Conservation (phyloP, 176 grass and related monocot species). For the Rhynchospora tenuis region DNA sequence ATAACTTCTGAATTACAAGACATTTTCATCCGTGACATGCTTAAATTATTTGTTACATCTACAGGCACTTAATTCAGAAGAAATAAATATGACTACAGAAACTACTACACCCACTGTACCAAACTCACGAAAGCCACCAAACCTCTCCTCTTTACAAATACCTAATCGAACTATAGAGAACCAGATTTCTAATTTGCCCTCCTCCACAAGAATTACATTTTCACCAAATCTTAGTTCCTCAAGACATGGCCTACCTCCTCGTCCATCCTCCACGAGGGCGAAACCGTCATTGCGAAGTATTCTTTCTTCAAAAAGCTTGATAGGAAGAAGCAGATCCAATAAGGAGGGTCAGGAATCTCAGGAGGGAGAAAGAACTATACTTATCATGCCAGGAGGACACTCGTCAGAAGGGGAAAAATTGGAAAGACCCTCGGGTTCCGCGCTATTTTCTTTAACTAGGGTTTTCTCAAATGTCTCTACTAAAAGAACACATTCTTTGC, state of each 20-base stretch:
- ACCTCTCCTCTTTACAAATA: conserved; percentile 68
- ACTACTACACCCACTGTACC: not conserved
- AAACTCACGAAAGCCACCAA: conserved; percentile 14
- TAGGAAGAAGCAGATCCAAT: conserved; percentile 35
- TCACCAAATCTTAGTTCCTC: conserved; percentile 53
- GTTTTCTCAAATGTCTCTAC: conserved; percentile 56
- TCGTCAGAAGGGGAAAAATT: conserved; percentile 42
- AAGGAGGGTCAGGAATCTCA: conserved; percentile 8
- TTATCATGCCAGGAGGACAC: conserved; percentile 50
- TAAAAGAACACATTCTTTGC: conserved; percentile 80
- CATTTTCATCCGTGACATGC: not conserved
- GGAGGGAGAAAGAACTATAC: conserved; percentile 63
- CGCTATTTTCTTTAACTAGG: conserved; percentile 71
- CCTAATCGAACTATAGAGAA: conserved; percentile 69
- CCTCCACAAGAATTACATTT: conserved; percentile 53
- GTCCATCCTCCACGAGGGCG: conserved; percentile 63
- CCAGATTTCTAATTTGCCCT: conserved; percentile 11
- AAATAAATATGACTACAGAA: not conserved
- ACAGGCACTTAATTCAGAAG: conserved; percentile 20
- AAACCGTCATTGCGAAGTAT: conserved; percentile 76
- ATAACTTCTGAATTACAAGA: not conserved
- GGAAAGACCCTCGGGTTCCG: conserved; percentile 46
- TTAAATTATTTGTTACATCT: not conserved
- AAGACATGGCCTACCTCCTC: conserved; percentile 55
- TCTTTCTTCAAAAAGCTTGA: conserved; percentile 52